Percentiles rank a stretch among this genome's conserved stretches.
These are phyloP conservation scores for Clausena lansium DNA, from an alignment of 345 rosid genomes.

Conservation along the genomic window DNA sequence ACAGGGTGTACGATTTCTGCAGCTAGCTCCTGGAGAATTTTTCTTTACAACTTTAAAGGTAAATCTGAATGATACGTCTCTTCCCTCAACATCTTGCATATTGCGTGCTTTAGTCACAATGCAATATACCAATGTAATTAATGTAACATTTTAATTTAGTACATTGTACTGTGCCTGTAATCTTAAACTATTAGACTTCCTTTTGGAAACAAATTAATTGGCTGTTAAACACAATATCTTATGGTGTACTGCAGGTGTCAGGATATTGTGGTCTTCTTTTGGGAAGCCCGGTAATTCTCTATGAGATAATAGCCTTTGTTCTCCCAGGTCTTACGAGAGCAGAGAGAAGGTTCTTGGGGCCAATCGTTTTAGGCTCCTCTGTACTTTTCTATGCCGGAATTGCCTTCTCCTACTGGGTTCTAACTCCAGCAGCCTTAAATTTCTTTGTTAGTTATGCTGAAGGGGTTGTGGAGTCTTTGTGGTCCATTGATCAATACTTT, in stretches of 20 bases:
- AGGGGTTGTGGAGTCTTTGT: constrained; percentile 92
- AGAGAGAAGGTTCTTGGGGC: constrained; percentile 92
- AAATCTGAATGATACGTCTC: constrained; percentile 8
- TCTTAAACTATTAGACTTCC: background rate
- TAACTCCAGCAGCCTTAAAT: constrained; percentile 95
- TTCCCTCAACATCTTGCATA: background rate
- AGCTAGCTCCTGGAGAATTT: constrained; percentile 96
- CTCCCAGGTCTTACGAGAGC: constrained; percentile 90
- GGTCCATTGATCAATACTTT: constrained; percentile 99
- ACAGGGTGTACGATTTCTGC: constrained; percentile 91
- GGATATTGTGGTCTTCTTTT: constrained; percentile 94
- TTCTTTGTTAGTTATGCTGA: constrained; percentile 94
- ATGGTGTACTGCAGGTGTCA: constrained; percentile 61
- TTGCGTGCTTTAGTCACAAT: background rate
- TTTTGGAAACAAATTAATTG: background rate
- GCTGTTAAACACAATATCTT: background rate
- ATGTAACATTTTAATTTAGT: background rate
- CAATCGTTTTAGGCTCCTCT: constrained; percentile 88
- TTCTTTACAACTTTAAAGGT: constrained; percentile 98
- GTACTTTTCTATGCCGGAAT: constrained; percentile 90
- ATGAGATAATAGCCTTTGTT: constrained; percentile 93
- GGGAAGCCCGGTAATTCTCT: constrained; percentile 90
- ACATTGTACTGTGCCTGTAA: background rate
- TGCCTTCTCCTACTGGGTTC: constrained; percentile 71
- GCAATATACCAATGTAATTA: background rate